Evolutionary conservation across 2,329 filamentous ascomycete genomes (phyloP).

Genomic region (Neonectria punicea): DNA sequence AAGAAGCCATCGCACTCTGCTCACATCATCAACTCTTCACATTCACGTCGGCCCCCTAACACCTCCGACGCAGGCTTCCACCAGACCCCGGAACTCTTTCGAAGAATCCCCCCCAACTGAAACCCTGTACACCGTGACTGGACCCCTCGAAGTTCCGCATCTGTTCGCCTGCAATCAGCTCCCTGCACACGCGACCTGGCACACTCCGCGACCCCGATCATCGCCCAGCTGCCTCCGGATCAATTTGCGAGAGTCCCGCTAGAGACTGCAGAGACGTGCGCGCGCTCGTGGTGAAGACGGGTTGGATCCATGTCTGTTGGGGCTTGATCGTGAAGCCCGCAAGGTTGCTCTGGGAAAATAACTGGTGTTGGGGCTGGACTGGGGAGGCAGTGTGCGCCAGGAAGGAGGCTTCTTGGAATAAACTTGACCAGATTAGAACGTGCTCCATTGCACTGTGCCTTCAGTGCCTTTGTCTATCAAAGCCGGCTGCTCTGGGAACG

Average conservation of each 20-base stretch:
- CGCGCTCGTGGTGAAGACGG: conserved; percentile 28
- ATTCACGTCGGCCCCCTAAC: conserved; percentile 6
- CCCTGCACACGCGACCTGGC: conserved; percentile 21
- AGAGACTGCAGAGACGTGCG: conserved; percentile 24
- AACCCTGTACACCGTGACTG: conserved; percentile 13
- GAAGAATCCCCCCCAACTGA: neutral
- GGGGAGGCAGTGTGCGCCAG: conserved; percentile 34
- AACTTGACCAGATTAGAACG: conserved; percentile 41
- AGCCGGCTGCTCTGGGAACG: conserved; percentile 16
- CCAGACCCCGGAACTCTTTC: neutral
- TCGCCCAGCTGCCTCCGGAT: conserved; percentile 13
- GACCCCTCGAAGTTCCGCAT: conserved; percentile 4
- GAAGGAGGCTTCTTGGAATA: conserved; percentile 45
- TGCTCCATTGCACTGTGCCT: conserved; percentile 35
- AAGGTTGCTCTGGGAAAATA: conserved; percentile 39
- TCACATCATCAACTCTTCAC: conserved; percentile 10
- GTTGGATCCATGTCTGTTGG: conserved; percentile 33
- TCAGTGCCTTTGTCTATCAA: conserved; percentile 26
- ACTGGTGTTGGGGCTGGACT: conserved; percentile 40
- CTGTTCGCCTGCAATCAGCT: conserved; percentile 10
- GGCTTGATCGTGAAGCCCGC: conserved; percentile 34
- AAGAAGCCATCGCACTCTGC: conserved; percentile 10
- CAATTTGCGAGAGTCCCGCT: conserved; percentile 18
- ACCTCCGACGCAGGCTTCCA: conserved; percentile 7
- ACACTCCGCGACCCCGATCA: conserved; percentile 15